A percentile compares a stretch with the other conserved stretches of the same genome.
Evolutionary conservation across 1,139 yeast species (phyloP).

Genomic region (Suhomyces guaymorum): DNA sequence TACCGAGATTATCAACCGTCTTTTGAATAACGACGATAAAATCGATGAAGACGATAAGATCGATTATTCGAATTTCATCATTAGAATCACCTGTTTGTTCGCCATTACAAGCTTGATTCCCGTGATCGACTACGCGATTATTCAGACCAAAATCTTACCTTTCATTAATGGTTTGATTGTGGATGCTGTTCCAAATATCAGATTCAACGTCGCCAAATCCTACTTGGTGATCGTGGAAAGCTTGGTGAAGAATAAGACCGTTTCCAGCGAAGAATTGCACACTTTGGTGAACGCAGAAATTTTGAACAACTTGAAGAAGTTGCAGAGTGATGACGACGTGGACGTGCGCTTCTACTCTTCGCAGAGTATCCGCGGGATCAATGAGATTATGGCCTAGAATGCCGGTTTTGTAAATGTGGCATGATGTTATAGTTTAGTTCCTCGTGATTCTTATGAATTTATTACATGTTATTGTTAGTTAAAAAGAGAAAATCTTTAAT

Average conservation of each 20-base stretch:
- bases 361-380: conserved; percentile 51
- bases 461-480: not conserved
- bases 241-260: conserved; percentile 33
- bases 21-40: conserved; percentile 44
- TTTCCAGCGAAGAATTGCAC: conserved; percentile 25
- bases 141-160: conserved; percentile 71
- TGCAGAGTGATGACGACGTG: conserved; percentile 73
- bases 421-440: not conserved
- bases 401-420: not conserved
- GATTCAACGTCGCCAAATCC: conserved; percentile 92
- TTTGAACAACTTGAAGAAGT: conserved; percentile 62
- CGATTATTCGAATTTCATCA: conserved; percentile 70
- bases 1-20: conserved; percentile 74
- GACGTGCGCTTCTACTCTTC: conserved; percentile 89
- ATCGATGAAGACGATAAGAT: conserved; percentile 44
- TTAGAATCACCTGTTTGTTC: conserved; percentile 87
- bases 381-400: conserved; percentile 20
- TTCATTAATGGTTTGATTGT: conserved; percentile 68
- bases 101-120: conserved; percentile 81
- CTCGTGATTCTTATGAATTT: conserved; percentile 1
- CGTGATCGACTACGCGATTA: conserved; percentile 58
- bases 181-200: conserved; percentile 90
- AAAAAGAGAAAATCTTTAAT: too few relatives aligned
- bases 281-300: conserved; percentile 56
- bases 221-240: conserved; percentile 61